Evolutionary conservation across 495 filamentous ascomycete genomes (phyloP), one percentile per base, ranked within the genome.

Genomic region (Penicillium argentinense): DNA sequence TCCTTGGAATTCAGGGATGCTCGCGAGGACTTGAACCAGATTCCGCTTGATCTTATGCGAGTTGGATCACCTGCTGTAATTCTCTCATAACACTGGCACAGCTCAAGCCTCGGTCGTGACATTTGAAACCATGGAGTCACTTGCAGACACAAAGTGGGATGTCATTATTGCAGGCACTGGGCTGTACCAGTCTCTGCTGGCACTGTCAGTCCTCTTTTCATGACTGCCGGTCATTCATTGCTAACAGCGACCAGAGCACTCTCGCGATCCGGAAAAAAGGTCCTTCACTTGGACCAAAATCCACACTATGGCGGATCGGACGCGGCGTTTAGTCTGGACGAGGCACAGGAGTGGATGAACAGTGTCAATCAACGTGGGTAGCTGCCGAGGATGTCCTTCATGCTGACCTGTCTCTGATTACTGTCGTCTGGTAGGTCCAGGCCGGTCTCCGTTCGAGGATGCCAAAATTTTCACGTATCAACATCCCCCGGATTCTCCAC

Each of bases 131-230:
- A 96, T 95, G 89, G 89, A 95, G 55, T 82, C 86, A 36, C 75
- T 96, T 45, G 71, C 82, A 63, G 84, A 86, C 39, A 89, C 88
- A 23, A 71, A 76, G 36, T 98, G 95, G 95, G 93, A 98, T 73
- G 83, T 95, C 56, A 74, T 93, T 45, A 89, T 98, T 51, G 79
- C 82, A 50, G 95, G 95, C 52, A 98, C 93, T 39, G 93, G 90
- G 38, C 65, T 97, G 52, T 78, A 83, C 54, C 88, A 96, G 66
- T 97, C 91, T 33, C 83, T 98, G 42, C 80, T 98, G 53, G 92
- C 93, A 51, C 75, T 96, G 93, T 98, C 80, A 77, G 87, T 73
- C 38, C 49, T 30, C 26, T 22, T 38, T 32, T 40, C 37, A 47
- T 42, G 29, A 60, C 59, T 53, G 34, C 45, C 18, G 32, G 44